These are phyloP conservation scores for Globisporangium yorkense DNA, from an alignment of 352 stramenopile genomes.

Conservation along the genomic window DNA sequence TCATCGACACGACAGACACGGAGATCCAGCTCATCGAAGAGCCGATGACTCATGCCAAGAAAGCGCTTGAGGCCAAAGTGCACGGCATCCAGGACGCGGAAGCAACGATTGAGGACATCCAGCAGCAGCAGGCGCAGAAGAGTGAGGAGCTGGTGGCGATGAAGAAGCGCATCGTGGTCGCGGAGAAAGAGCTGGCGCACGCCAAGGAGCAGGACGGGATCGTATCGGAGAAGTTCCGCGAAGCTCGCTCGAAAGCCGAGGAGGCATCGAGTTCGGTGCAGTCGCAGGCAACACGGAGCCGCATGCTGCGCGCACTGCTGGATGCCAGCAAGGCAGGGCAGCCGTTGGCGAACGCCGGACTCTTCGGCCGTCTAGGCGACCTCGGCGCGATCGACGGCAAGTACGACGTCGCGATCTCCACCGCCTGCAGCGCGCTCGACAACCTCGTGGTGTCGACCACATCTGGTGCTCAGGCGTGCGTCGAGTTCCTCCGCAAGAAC, in stretches of 20 bases:
- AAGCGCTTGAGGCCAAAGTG: constrained; percentile 68
- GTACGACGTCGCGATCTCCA: constrained; percentile 98
- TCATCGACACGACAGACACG: constrained; percentile 76
- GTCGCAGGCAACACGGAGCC: constrained; percentile 62
- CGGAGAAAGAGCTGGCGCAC: constrained; percentile 74
- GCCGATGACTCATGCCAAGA: constrained; percentile 63
- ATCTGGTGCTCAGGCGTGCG: constrained; percentile 91
- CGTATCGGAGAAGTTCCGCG: constrained; percentile 54
- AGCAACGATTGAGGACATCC: constrained; percentile 46
- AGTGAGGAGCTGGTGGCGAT: constrained; percentile 51
- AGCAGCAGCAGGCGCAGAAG: constrained; percentile 59
- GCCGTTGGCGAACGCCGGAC: constrained; percentile 87
- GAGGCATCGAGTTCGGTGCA: constrained; percentile 61
- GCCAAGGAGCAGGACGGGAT: constrained; percentile 39
- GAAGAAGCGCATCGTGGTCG: constrained; percentile 69
- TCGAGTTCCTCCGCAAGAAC: constrained; percentile 94
- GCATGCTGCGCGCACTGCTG: constrained; percentile 88
- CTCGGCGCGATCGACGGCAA: constrained; percentile 94
- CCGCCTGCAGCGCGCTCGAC: constrained; percentile 94
- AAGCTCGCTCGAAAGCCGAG: constrained; percentile 72
- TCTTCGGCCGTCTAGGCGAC: constrained; percentile 96
- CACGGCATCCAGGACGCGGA: constrained; percentile 51
- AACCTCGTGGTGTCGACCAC: constrained; percentile 97
- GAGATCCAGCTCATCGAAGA: constrained; percentile 78
- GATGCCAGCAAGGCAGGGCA: constrained; percentile 88